A percentile compares a stretch with the other conserved stretches of the same genome.
phyloP scores from a whole-genome alignment of 2,329 filamentous ascomycete species.

The Aspergillus costaricaensis region DNA sequence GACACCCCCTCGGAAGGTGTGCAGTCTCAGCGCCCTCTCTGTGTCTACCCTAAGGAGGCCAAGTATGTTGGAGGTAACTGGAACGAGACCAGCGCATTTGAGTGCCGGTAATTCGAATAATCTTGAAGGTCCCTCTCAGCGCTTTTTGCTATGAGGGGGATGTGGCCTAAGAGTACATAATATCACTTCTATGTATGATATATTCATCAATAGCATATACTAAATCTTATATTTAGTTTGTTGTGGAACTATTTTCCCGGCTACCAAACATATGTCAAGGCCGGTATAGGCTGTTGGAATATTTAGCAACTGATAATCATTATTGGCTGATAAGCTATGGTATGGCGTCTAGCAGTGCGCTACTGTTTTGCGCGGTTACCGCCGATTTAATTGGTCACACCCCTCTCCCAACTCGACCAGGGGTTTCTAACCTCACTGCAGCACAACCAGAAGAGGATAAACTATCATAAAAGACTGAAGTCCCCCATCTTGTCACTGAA shows the following conservation, averaged over 20 bases:
- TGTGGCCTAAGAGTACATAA: no score
- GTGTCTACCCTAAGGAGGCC: not conserved
- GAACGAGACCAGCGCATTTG: not conserved
- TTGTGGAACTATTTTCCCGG: not conserved
- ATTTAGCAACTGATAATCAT: not conserved
- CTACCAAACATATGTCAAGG: not conserved
- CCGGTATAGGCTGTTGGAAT: not conserved
- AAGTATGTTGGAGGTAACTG: constrained; percentile 4
- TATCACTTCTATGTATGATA: no score
- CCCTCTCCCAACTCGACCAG: not conserved
- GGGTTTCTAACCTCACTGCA: not conserved
- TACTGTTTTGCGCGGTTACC: not conserved
- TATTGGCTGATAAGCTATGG: not conserved
- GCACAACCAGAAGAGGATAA: not conserved
- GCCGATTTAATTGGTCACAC: not conserved
- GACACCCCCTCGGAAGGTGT: not conserved
- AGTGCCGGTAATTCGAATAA: not conserved
- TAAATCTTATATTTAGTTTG: no score
- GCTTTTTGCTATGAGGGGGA: not conserved
- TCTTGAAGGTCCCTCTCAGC: not conserved
- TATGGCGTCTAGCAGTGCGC: not conserved
- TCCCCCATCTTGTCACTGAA: not conserved
- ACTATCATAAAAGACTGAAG: not conserved
- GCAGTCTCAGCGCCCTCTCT: not conserved
- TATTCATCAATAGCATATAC: no score